phyloP scores from a whole-genome alignment of 768 basidiomycete species.

The Lactarius psammicola region DNA sequence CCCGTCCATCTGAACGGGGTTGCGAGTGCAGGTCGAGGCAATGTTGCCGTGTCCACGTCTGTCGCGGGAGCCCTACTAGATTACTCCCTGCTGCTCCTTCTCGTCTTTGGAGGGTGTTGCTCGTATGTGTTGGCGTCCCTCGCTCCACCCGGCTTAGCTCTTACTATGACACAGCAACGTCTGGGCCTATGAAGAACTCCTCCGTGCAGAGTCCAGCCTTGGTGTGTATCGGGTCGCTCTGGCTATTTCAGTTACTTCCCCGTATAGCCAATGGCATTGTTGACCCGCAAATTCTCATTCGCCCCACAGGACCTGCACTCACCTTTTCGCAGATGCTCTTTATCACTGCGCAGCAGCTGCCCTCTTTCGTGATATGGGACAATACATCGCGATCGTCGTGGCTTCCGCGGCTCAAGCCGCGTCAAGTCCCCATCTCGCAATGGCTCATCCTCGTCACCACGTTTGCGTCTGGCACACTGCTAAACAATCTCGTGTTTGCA shows the following conservation, averaged over 20 bases:
- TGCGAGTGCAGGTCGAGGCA: background rate
- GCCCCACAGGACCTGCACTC: slow-evolving; percentile 63
- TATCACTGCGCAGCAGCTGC: slow-evolving; percentile 64
- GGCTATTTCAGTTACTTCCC: background rate
- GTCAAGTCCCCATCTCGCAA: slow-evolving; percentile 61
- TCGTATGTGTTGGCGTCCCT: slow-evolving; percentile 47
- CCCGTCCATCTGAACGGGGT: background rate
- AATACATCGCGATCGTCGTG: slow-evolving; percentile 15
- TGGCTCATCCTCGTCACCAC: slow-evolving; percentile 75
- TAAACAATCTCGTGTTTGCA: slow-evolving; percentile 83
- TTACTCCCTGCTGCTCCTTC: slow-evolving; percentile 47
- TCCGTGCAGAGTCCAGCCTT: slow-evolving; percentile 64
- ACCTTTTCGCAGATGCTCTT: slow-evolving; percentile 85
- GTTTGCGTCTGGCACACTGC: slow-evolving; percentile 59
- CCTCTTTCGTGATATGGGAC: slow-evolving; percentile 52
- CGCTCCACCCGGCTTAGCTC: background rate
- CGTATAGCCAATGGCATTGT: slow-evolving; percentile 17
- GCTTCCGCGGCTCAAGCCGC: slow-evolving; percentile 57
- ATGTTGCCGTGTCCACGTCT: background rate
- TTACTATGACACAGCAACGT: slow-evolving; percentile 56
- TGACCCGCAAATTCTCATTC: background rate
- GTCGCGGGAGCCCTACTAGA: slow-evolving; percentile 36
- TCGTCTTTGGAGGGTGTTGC: slow-evolving; percentile 85
- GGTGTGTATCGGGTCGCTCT: slow-evolving; percentile 47
- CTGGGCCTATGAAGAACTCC: slow-evolving; percentile 71